Evolutionary conservation across 2,329 filamentous ascomycete genomes (phyloP), one percentile per base, ranked within the genome.

Genomic region (Diaporthe citri): DNA sequence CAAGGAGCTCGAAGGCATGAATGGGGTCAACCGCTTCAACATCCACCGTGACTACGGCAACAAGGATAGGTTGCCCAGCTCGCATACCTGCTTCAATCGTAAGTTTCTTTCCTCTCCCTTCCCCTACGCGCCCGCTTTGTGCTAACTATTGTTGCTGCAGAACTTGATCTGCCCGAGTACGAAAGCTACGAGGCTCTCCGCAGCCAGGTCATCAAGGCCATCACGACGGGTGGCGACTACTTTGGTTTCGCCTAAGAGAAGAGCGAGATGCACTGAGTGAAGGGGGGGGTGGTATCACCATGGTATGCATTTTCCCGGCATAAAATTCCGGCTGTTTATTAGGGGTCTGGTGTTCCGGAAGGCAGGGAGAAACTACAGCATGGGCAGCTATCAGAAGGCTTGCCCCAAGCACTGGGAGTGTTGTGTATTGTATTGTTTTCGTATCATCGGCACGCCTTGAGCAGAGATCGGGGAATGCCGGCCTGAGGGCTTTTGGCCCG

Each of bases 61-160:
- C 88, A 98, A 98, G 86, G 95, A 98, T 82, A 94, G 97, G 79
- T 89, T 99, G 78, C 97, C 97, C 74, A 97, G 95, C 80, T 98
- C 96, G 80, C 97, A 99, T 85, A 99, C 97, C 77, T 99, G 97
- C 88, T 99, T 99, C 87, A 99, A 99, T 84, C 97, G 95, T 98
- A 91, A 93, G 95, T 93, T 76, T 71, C 55, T 20, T 28, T 34
- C 22, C 51, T 48, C 31, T 52, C 28, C 46, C 28, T 7, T 2
- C 52, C 28, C 15, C 20, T 20, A 57, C n/a, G 73, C 77, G 78
- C 78, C 85, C 88, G 81, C 89, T 79, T 25, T 34, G 71, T 62
- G 52, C 74, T 76, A 57, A 77, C 71, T 39, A 20, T 55, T 34
- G 34, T 22, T 43, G 51, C 60, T 71, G 76, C 83, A 98, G 95